These are phyloP conservation scores for Phyllosticta ampelicida DNA, from an alignment of 2,329 filamentous ascomycete genomes.

Conservation along the genomic window DNA sequence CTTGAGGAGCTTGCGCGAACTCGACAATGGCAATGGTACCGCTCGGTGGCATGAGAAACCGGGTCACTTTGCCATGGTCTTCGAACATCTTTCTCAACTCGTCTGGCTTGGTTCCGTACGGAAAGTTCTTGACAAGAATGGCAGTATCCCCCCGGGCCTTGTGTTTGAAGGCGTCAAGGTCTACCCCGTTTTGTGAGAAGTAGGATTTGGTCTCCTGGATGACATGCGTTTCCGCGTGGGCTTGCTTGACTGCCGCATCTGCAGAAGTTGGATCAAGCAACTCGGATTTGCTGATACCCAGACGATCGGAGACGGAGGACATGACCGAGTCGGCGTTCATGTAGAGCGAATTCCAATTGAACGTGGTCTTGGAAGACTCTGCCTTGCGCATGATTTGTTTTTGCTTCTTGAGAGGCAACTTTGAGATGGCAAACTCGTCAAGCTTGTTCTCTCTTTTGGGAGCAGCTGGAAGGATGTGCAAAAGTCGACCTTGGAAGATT, in stretches of 20 bases:
- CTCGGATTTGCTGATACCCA: constrained; percentile 85
- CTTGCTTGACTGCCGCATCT: constrained; percentile 91
- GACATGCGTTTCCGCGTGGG: constrained; percentile 87
- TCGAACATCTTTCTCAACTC: constrained; percentile 75
- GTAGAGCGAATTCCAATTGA: constrained; percentile 99
- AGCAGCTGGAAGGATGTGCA: constrained; percentile 80
- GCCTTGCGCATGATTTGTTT: constrained; percentile 78
- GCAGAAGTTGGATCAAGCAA: constrained; percentile 90
- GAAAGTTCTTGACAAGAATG: constrained; percentile 91
- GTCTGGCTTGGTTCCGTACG: constrained; percentile 67
- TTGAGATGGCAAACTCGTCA: constrained; percentile 81
- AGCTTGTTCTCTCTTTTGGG: constrained; percentile 72
- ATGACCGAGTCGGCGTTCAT: constrained; percentile 94
- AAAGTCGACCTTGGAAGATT: constrained; percentile 81
- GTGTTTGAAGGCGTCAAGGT: constrained; percentile 83
- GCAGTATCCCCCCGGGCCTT: constrained; percentile 74
- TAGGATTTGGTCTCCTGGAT: constrained; percentile 95
- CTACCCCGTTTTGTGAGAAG: constrained; percentile 77
- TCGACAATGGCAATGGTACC: constrained; percentile 92
- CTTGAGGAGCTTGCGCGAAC: constrained; percentile 67
- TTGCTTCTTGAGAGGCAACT: constrained; percentile 89
- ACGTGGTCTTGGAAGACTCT: constrained; percentile 64
- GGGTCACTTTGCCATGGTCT: constrained; percentile 69
- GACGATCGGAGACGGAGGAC: constrained; percentile 71
- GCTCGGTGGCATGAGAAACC: constrained; percentile 82